Evolutionary conservation across 2,329 filamentous ascomycete genomes (phyloP).

Genomic region (Xenosphaeropsis pyriputrescens): DNA sequence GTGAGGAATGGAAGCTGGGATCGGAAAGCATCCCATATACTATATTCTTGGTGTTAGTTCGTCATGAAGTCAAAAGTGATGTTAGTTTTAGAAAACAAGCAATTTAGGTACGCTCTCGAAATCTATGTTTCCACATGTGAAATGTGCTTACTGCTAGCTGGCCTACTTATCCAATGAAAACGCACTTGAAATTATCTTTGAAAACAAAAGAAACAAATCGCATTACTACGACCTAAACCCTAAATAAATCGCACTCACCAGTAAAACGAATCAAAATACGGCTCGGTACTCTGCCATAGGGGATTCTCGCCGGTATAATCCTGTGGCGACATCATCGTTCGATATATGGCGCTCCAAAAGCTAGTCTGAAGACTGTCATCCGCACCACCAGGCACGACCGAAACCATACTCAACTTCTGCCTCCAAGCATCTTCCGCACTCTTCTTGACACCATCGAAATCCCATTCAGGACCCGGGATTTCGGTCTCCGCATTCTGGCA

Average conservation of each 20-base stretch:
- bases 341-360: slow-evolving; percentile 55
- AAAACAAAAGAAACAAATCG: too few species aligned
- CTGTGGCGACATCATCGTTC: slow-evolving; percentile 52
- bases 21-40: slow-evolving; percentile 59
- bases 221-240: too few species aligned
- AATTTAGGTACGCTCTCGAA: too few species aligned
- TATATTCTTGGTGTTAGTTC: slow-evolving; percentile 16
- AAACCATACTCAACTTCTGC: slow-evolving; percentile 41
- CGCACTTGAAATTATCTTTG: too few species aligned
- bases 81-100: too few species aligned
- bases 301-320: slow-evolving; percentile 61
- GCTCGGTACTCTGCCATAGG: slow-evolving; percentile 44
- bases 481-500: slow-evolving; percentile 52
- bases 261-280: slow-evolving; percentile 57
- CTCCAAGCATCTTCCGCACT: slow-evolving; percentile 41
- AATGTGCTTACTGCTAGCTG: too few species aligned
- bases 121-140: too few species aligned
- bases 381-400: slow-evolving; percentile 34
- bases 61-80: too few species aligned
- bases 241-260: slow-evolving; percentile 20
- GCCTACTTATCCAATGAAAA: too few species aligned
- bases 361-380: slow-evolving; percentile 34
- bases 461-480: slow-evolving; percentile 37
- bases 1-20: slow-evolving; percentile 57
- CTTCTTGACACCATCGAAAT: slow-evolving; percentile 37